phyloP scores from a whole-genome alignment of 2,329 filamentous ascomycete species.

The Talaromyces sp. region DNA sequence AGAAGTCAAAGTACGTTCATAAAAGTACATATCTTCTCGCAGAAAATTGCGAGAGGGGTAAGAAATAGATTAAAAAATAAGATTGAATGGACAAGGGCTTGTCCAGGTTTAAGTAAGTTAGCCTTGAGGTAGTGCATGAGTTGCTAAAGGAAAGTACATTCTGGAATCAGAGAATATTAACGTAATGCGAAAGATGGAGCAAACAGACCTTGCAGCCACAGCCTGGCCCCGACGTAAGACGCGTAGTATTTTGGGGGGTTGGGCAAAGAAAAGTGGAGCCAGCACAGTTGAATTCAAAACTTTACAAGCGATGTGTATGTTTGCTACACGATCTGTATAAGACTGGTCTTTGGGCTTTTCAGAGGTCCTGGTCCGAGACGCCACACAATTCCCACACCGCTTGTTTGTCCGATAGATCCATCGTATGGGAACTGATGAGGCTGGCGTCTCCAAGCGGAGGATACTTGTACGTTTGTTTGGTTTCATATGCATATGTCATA shows the following conservation, averaged over 20 bases:
- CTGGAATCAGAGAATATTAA: neutral
- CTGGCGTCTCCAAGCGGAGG: neutral
- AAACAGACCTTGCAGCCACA: neutral
- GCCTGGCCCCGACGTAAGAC: neutral
- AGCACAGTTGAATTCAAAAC: neutral
- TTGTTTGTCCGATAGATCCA: neutral
- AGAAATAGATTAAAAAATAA: too few species aligned
- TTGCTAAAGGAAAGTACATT: too few species aligned
- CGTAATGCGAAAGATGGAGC: too few species aligned
- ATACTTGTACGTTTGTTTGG: neutral
- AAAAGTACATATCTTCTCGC: too few species aligned
- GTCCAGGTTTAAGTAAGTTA: too few species aligned
- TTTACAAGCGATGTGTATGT: fast-evolving
- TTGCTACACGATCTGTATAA: neutral
- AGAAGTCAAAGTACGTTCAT: too few species aligned
- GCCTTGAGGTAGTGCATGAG: too few species aligned
- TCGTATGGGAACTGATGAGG: neutral
- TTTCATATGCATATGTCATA: neutral
- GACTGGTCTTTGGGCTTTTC: neutral
- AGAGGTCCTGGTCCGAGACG: too few species aligned
- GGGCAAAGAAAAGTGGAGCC: neutral
- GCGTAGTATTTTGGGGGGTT: neutral
- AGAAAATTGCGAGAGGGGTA: too few species aligned
- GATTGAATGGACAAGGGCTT: too few species aligned
- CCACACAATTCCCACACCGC: neutral